Percentiles rank a stretch among this genome's conserved stretches.
phyloP scores from a whole-genome alignment of 1,284 basidiomycete species.

The Pseudozyma tsukubaensis region DNA sequence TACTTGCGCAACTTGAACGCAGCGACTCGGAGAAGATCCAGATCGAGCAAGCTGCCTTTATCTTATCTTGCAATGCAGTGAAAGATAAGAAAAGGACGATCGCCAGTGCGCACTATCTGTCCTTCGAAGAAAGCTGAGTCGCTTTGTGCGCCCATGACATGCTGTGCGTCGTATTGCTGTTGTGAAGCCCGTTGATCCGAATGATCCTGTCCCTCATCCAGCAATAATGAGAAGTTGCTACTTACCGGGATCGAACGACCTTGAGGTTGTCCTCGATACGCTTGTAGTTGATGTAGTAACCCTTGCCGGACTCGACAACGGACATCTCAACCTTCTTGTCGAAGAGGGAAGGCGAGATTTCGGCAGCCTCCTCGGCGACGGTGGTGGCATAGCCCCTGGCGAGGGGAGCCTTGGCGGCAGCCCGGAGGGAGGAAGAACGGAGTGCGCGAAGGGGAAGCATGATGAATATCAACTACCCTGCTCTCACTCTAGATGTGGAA shows the following conservation, averaged over 20 bases:
- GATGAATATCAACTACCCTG: constrained; percentile 50
- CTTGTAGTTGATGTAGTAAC: constrained; percentile 68
- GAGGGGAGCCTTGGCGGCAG: constrained; percentile 51
- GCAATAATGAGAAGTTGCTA: not conserved
- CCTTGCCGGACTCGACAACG: constrained; percentile 66
- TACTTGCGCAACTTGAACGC: no score
- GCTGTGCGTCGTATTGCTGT: no score
- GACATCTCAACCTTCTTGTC: constrained; percentile 68
- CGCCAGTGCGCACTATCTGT: no score
- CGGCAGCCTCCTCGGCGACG: constrained; percentile 65
- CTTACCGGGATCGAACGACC: constrained; percentile 65
- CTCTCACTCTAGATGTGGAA: constrained; percentile 31
- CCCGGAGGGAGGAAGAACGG: constrained; percentile 50
- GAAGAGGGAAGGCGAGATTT: constrained; percentile 58
- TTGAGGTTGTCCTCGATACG: constrained; percentile 67
- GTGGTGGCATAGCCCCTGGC: constrained; percentile 64
- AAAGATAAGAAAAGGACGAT: no score
- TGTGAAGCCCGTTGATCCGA: no score
- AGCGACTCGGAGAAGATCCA: no score
- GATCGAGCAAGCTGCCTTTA: no score
- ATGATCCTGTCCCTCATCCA: not conserved
- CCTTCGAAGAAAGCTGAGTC: no score
- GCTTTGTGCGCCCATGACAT: no score
- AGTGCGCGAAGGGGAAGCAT: constrained; percentile 58
- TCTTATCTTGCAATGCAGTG: no score